A percentile compares a stretch with the other conserved stretches of the same genome.
Evolutionary conservation across 2,329 filamentous ascomycete species (phyloP).

Genomic region (Dothistroma pini): DNA sequence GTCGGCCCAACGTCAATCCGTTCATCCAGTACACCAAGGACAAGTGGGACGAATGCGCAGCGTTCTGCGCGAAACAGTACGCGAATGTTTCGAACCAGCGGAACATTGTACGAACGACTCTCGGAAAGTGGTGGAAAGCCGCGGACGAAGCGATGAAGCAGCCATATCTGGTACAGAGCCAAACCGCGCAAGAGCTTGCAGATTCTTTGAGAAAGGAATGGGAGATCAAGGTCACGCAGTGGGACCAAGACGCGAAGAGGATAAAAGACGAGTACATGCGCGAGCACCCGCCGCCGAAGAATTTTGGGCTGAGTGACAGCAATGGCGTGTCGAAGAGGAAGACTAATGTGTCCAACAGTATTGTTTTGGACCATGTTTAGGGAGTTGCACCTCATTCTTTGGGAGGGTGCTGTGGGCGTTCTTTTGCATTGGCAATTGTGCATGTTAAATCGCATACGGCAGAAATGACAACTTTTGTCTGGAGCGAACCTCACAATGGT

Average conservation of each 20-base stretch:
- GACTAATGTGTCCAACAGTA: conserved; percentile 33
- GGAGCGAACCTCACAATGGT: background rate
- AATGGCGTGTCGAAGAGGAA: conserved; percentile 30
- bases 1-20: conserved; percentile 73
- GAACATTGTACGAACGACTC: conserved; percentile 75
- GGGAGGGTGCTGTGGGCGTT: conserved; percentile 2
- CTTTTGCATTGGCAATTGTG: background rate
- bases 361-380: conserved; percentile 30
- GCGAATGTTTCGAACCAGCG: conserved; percentile 59
- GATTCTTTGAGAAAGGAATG: conserved; percentile 56
- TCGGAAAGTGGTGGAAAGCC: conserved; percentile 89
- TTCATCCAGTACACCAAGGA: conserved; percentile 87
- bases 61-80: conserved; percentile 59
- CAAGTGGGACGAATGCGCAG: conserved; percentile 59
- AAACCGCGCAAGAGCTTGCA: conserved; percentile 65
- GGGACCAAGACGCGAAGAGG: conserved; percentile 63
- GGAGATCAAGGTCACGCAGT: conserved; percentile 60
- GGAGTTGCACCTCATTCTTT: background rate
- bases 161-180: conserved; percentile 73
- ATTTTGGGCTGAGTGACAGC: conserved; percentile 8
- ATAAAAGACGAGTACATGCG: conserved; percentile 43
- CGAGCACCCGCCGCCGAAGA: conserved; percentile 24
- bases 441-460: background rate
- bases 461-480: background rate
- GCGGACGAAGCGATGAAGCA: conserved; percentile 65